phyloP scores from a whole-genome alignment of 768 basidiomycete genomes.

The Leucosporidium creatinivorum region DNA sequence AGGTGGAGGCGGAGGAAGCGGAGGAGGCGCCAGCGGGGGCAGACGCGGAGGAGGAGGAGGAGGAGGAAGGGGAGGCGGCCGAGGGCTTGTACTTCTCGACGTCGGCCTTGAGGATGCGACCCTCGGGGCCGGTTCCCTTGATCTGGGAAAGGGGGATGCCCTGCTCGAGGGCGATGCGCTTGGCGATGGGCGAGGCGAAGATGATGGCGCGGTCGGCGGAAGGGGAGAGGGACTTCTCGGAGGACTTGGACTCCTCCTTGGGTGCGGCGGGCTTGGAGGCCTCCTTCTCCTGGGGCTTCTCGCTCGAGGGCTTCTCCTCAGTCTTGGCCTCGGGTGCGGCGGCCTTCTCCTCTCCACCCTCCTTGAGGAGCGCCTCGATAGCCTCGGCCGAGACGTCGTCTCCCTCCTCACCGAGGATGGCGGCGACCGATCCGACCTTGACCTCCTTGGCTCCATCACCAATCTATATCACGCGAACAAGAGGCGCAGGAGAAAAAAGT shows the following conservation, averaged over 20 bases:
- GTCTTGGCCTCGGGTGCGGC: conserved; percentile 10
- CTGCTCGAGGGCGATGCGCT: conserved; percentile 90
- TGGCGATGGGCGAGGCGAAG: conserved; percentile 91
- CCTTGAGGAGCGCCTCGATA: conserved; percentile 45
- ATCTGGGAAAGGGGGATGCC: conserved; percentile 83
- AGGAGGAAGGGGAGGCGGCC: conserved; percentile 41
- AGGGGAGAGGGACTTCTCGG: conserved; percentile 37
- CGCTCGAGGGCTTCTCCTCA: conserved; percentile 38
- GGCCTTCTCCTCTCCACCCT: conserved; percentile 14
- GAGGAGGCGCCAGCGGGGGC: conserved; percentile 49
- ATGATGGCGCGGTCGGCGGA: conserved; percentile 59
- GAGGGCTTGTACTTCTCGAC: conserved; percentile 77
- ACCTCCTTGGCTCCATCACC: conserved; percentile 80
- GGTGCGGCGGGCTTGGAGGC: conserved; percentile 25
- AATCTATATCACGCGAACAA: conserved; percentile 47
- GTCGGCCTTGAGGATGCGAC: conserved; percentile 88
- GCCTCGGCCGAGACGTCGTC: conserved; percentile 82
- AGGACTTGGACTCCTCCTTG: conserved; percentile 5
- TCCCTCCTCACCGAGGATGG: conserved; percentile 86
- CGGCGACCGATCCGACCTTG: conserved; percentile 78
- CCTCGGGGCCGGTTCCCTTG: conserved; percentile 88
- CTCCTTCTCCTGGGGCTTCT: conserved; percentile 49
- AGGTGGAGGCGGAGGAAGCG: conserved; percentile 47
- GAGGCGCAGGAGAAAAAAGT: neutral
- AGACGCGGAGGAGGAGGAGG: conserved; percentile 47